phyloP scores from a whole-genome alignment of 805 yeast genomes.

The Metschnikowia baotianmanensis region DNA sequence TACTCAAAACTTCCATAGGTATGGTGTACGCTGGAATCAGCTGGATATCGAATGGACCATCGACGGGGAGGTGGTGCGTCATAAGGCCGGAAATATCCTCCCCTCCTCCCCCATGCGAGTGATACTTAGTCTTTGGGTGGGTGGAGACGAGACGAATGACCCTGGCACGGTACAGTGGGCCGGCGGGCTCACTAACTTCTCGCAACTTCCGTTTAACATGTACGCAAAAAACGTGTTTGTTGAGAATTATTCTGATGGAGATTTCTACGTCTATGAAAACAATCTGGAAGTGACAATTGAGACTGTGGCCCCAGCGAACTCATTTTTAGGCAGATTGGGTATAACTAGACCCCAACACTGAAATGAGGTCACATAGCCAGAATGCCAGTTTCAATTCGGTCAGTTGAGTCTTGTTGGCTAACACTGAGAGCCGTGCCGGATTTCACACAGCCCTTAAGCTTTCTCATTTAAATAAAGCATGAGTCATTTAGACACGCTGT shows the following conservation, averaged over 20 bases:
- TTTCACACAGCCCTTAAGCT: too few relatives aligned
- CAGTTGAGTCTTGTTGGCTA: too few relatives aligned
- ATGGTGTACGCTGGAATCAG: conserved; percentile 39
- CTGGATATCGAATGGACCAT: conserved; percentile 29
- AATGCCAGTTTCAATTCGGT: too few relatives aligned
- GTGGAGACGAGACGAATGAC: conserved; percentile 35
- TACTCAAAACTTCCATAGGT: conserved; percentile 24
- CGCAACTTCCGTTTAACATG: conserved; percentile 33
- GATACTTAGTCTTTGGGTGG: conserved; percentile 41
- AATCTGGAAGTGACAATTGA: conserved; percentile 6
- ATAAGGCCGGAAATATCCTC: conserved; percentile 12
- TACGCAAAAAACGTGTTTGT: conserved; percentile 21
- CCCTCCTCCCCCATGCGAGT: conserved; percentile 39
- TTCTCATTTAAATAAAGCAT: too few relatives aligned
- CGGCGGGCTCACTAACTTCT: conserved; percentile 36
- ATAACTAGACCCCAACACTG: background rate
- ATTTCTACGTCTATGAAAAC: conserved; percentile 29
- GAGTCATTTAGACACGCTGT: too few relatives aligned
- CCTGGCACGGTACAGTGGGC: conserved; percentile 42
- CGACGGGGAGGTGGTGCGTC: conserved; percentile 30
- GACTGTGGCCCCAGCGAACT: background rate
- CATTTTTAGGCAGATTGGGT: conserved; percentile 1
- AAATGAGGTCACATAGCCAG: too few relatives aligned
- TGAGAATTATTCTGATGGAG: conserved; percentile 31
- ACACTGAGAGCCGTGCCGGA: too few relatives aligned